phyloP scores from a whole-genome alignment of 768 basidiomycete species.

The Amylocystis lapponica region DNA sequence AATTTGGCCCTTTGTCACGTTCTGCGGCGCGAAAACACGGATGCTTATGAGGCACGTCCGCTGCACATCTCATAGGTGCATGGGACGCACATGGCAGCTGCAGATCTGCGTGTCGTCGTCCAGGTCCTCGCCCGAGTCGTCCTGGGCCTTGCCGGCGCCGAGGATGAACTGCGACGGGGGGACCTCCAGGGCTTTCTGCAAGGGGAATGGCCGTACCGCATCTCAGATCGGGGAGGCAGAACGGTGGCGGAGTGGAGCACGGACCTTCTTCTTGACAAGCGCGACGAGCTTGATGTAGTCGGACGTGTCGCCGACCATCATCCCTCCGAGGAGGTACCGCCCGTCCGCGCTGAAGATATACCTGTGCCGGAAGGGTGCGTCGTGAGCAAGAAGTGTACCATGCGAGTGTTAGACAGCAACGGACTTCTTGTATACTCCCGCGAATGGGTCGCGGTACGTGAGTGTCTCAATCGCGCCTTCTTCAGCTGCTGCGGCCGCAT shows the following conservation, averaged over 20 bases:
- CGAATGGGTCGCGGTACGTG: slow-evolving; percentile 68
- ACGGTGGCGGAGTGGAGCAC: slow-evolving; percentile 3
- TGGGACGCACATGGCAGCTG: slow-evolving; percentile 48
- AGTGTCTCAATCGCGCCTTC: slow-evolving; percentile 50
- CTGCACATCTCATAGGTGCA: background rate
- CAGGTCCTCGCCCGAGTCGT: slow-evolving; percentile 57
- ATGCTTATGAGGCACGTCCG: background rate
- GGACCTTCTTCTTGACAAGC: slow-evolving; percentile 62
- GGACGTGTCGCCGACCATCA: slow-evolving; percentile 72
- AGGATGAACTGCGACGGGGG: slow-evolving; percentile 65
- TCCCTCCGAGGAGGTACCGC: slow-evolving; percentile 66
- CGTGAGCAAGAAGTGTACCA: too few species aligned
- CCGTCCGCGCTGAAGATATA: slow-evolving; percentile 71
- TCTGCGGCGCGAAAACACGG: slow-evolving; percentile 27
- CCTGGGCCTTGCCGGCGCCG: slow-evolving; percentile 43
- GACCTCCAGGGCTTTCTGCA: slow-evolving; percentile 57
- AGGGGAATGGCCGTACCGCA: background rate
- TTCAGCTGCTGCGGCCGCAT: slow-evolving; percentile 15
- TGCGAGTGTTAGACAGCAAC: background rate
- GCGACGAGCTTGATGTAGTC: slow-evolving; percentile 68
- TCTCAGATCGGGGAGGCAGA: background rate
- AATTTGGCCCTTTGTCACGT: slow-evolving; percentile 58
- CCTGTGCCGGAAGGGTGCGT: too few species aligned
- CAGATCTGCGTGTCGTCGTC: slow-evolving; percentile 72
- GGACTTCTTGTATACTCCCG: slow-evolving; percentile 63